Conservation (phyloP, 106 monocot species). For the Gastrodia elata region DNA sequence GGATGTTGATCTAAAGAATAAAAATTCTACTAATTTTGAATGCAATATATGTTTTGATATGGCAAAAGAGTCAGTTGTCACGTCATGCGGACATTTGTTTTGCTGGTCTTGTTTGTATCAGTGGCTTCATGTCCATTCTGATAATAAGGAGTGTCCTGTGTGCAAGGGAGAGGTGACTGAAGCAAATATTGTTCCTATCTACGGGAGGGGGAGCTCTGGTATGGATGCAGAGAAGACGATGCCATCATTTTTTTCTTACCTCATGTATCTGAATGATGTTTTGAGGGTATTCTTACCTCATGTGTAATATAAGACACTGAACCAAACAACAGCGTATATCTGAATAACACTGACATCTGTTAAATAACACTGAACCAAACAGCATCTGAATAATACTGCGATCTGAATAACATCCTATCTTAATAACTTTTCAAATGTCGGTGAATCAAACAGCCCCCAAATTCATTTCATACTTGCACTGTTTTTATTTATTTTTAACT, state of each 20-base stretch:
- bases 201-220: constrained; percentile 42
- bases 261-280: too few species aligned
- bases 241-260: too few species aligned
- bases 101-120: constrained; percentile 93
- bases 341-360: too few species aligned
- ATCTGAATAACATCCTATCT: too few species aligned
- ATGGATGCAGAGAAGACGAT: constrained; percentile 16
- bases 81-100: constrained; percentile 83
- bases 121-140: constrained; percentile 67
- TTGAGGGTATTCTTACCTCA: too few species aligned
- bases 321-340: too few species aligned
- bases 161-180: constrained; percentile 85
- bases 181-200: constrained; percentile 63
- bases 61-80: constrained; percentile 73
- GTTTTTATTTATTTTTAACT: background rate
- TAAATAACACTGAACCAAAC: too few species aligned
- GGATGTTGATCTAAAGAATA: constrained; percentile 24
- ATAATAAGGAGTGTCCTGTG: constrained; percentile 74
- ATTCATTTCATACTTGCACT: background rate
- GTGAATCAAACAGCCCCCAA: too few species aligned
- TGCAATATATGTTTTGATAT: constrained; percentile 84
- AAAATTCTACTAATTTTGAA: constrained; percentile 44
- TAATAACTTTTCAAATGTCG: too few species aligned
- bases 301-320: too few species aligned
- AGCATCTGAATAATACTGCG: too few species aligned